Percentiles rank a stretch among this genome's conserved stretches.
Evolutionary conservation across 345 rosid species (phyloP).

Genomic region (Heritiera fomes): DNA sequence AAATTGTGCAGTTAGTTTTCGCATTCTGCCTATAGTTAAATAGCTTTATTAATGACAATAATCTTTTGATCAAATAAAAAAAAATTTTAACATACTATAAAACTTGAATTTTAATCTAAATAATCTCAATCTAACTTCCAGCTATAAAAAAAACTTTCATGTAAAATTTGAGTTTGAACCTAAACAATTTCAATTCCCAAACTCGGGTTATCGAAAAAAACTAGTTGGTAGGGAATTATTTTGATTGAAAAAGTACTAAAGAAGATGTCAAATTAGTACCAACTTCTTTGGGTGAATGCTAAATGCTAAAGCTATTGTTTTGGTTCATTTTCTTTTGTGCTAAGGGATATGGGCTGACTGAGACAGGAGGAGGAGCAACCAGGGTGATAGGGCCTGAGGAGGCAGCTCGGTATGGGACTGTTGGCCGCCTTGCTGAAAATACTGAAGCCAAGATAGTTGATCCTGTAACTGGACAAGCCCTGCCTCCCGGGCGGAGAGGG

Average conservation of each 20-base stretch:
- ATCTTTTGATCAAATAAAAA: too few relatives aligned
- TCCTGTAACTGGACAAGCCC: slow-evolving; percentile 65
- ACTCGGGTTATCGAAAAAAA: neutral
- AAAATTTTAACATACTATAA: too few relatives aligned
- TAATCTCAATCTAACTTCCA: too few relatives aligned
- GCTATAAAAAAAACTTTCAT: neutral
- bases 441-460: slow-evolving; percentile 86
- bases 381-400: slow-evolving; percentile 56
- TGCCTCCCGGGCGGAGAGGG: slow-evolving; percentile 74
- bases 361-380: slow-evolving; percentile 65
- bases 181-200: too few relatives aligned
- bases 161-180: too few relatives aligned
- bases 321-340: neutral
- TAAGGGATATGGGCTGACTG: slow-evolving; percentile 99
- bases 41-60: too few relatives aligned
- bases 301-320: neutral
- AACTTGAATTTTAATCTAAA: too few relatives aligned
- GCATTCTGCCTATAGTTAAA: too few relatives aligned
- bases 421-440: slow-evolving; percentile 63
- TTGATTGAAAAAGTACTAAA: too few relatives aligned
- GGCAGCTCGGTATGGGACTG: slow-evolving; percentile 51
- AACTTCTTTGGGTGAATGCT: slow-evolving; percentile 5
- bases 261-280: neutral
- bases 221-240: too few relatives aligned
- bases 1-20: too few relatives aligned